Evolutionary conservation across 1,284 basidiomycete genomes (phyloP).

Genomic region (Apiotrichum porosum): DNA sequence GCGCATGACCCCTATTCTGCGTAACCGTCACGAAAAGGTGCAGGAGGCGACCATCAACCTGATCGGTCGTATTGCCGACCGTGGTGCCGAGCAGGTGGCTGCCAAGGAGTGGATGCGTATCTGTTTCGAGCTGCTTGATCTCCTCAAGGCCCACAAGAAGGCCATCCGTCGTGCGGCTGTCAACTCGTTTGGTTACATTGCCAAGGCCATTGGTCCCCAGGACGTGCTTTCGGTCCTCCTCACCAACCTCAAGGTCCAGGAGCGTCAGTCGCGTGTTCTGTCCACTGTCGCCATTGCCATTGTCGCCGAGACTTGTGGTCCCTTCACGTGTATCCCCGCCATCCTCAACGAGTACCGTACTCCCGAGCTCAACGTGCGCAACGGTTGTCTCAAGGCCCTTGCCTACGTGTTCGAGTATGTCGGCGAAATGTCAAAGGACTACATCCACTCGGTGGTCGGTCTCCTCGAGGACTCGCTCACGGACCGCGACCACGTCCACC

Average conservation of each 20-base stretch:
- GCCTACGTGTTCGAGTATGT: slow-evolving; percentile 99
- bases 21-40: slow-evolving; percentile 98
- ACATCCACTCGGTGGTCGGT: slow-evolving; percentile 92
- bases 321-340: slow-evolving; percentile 98
- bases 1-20: slow-evolving; percentile 97
- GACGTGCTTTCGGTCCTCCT: slow-evolving; percentile 94
- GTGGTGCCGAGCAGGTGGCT: slow-evolving; percentile 96
- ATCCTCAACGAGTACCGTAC: slow-evolving; percentile 99
- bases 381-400: slow-evolving; percentile 97
- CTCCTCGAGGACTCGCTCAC: slow-evolving; percentile 97
- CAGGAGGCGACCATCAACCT: slow-evolving; percentile 99
- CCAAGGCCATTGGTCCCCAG: slow-evolving; percentile 97
- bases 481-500: slow-evolving; percentile 95
- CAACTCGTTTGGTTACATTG: slow-evolving; percentile 99
- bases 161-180: slow-evolving; percentile 97
- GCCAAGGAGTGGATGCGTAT: slow-evolving; percentile 99
- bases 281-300: slow-evolving; percentile 96
- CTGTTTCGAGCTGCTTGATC: slow-evolving; percentile 94
- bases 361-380: slow-evolving; percentile 94
- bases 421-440: slow-evolving; percentile 98
- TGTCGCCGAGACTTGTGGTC: slow-evolving; percentile 94
- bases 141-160: slow-evolving; percentile 99
- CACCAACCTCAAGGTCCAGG: slow-evolving; percentile 96
- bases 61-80: slow-evolving; percentile 98
- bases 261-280: slow-evolving; percentile 97